A percentile compares a stretch with the other conserved stretches of the same genome.
Conservation (phyloP, 805 yeast species). For the Alloascoidea hylecoeti region DNA sequence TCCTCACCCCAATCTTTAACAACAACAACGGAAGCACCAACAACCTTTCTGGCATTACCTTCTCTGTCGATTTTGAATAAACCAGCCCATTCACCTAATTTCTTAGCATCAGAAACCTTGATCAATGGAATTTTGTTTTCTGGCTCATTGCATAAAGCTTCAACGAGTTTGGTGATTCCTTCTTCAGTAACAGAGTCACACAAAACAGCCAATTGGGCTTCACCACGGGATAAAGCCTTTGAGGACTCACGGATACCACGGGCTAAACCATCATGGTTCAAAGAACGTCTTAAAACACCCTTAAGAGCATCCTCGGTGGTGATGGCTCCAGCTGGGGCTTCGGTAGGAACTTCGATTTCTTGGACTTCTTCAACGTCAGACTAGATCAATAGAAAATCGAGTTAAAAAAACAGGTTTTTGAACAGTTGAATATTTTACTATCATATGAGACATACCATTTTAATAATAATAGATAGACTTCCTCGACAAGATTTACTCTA, state of each 20-base stretch:
- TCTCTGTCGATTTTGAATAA: conserved; percentile 98
- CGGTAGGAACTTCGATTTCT: conserved; percentile 66
- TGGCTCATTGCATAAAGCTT: conserved; percentile 98
- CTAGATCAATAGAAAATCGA: conserved; percentile 17
- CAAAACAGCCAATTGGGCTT: conserved; percentile 94
- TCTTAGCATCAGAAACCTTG: conserved; percentile 99
- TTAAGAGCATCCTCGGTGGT: conserved; percentile 97
- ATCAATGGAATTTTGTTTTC: conserved; percentile 93
- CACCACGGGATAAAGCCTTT: conserved; percentile 94
- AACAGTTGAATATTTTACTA: not conserved
- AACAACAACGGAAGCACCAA: conserved; percentile 99
- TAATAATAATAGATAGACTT: not conserved
- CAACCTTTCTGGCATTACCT: conserved; percentile 99
- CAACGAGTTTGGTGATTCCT: conserved; percentile 91
- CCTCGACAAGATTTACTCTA: not conserved
- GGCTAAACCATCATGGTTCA: conserved; percentile 98
- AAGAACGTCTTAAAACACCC: conserved; percentile 95
- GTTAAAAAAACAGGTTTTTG: conserved; percentile 12
- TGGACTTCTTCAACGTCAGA: conserved; percentile 91
- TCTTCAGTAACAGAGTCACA: conserved; percentile 98
- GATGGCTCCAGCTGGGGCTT: conserved; percentile 77
- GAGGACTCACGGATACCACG: conserved; percentile 99
- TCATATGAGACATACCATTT: not conserved
- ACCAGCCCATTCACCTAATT: conserved; percentile 99
- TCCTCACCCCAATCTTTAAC: conserved; percentile 99